Base-by-base conservation (phyloP, 768 basidiomycete genomes). In the Hericium alpestre region DNA sequence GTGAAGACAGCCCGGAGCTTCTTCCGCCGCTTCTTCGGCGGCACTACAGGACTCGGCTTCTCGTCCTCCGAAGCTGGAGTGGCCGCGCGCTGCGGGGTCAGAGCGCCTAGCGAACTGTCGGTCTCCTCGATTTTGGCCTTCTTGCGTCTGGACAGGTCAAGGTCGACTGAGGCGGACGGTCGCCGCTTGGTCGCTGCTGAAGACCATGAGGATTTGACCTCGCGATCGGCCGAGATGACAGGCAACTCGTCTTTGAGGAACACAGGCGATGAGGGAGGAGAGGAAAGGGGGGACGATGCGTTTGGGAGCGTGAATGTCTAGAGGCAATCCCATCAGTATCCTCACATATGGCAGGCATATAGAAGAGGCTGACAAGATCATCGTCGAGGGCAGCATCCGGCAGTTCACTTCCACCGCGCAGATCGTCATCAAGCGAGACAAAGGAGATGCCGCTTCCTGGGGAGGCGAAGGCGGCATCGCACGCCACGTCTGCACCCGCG, bases 281-380 rank as follows among this genome's bases (percentile, higher is more conserved):
- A 61, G n/a, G 54, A 58, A 1, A 63, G 57, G 0, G 62, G 62
- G 6, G 62, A 63, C 3, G 60, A 48, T 6, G 48, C 11, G 18
- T 13, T n/a, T 23, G 9, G n/a, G 4, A 37, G 16, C 12, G 52
- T 32, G 25, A 13, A 8, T 43, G 54, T 15, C 41, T 12, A 18
- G 12, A 43, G 54, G 1, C 10, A 11, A 37, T 38, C 52, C 9
- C 8, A 7, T 32, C 32, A 32, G 32, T 32, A 32, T 32, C 32
- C 9, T 32, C 8, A 7, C 32, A 5, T 8, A 32, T 32, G 32
- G 6, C 32, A 32, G 8, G 32, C 32, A 32, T 8, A 32, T 32
- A 8, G 0, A 32, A 32, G 32, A 32, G 6, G 38, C 22, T 46
- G 10, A n/a, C 16, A 1, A 46, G 1, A 1, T 46, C 43, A 46